These are phyloP conservation scores for Hansenula sp. DNA, from an alignment of 1,139 yeast species.

Conservation along the genomic window DNA sequence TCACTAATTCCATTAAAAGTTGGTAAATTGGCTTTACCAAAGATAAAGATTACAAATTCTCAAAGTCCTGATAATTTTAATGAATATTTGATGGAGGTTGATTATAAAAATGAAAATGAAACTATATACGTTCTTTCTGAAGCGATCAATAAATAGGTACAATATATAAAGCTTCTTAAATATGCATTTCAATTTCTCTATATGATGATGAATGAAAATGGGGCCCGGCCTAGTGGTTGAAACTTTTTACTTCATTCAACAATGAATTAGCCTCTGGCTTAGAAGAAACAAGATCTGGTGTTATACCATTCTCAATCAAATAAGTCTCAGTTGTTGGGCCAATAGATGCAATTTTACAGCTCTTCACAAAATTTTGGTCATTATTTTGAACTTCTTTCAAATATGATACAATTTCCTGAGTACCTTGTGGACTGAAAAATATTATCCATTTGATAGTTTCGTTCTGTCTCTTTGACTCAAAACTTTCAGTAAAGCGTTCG, in stretches of 20 bases:
- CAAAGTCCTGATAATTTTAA: constrained; percentile 29
- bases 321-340: constrained; percentile 90
- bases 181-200: no score
- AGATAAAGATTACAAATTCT: constrained; percentile 39
- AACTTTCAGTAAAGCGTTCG: constrained; percentile 28
- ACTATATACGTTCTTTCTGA: constrained; percentile 73
- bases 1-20: constrained; percentile 68
- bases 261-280: constrained; percentile 72
- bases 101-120: constrained; percentile 65
- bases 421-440: constrained; percentile 91
- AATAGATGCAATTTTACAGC: constrained; percentile 65
- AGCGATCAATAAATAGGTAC: constrained; percentile 37
- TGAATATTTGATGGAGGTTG: constrained; percentile 51
- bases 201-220: no score
- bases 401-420: constrained; percentile 53
- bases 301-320: constrained; percentile 45
- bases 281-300: constrained; percentile 61
- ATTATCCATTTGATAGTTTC: constrained; percentile 57
- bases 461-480: constrained; percentile 6
- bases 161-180: no score
- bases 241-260: constrained; percentile 29
- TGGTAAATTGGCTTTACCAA: constrained; percentile 72
- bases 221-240: no score
- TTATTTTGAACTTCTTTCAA: constrained; percentile 26
- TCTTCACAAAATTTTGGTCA: constrained; percentile 7